Conservation (phyloP, 2,329 filamentous ascomycete species). For the Fusarium illudens region DNA sequence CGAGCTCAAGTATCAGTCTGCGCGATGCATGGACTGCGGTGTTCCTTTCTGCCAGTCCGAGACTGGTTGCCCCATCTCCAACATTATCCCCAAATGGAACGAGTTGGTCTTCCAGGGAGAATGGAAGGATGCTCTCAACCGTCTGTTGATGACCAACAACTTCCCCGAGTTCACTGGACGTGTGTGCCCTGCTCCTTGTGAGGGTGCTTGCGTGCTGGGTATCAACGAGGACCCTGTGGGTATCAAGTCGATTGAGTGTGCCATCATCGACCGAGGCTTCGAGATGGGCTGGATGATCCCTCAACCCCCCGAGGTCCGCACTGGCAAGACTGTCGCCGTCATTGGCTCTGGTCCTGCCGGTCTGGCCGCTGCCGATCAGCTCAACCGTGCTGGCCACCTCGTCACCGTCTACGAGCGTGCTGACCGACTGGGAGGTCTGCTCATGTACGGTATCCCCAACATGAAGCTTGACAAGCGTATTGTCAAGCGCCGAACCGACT, state of each 20-base stretch:
- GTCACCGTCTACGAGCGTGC: slow-evolving; percentile 94
- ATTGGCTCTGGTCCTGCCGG: slow-evolving; percentile 93
- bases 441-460: slow-evolving; percentile 99
- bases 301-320: slow-evolving; percentile 77
- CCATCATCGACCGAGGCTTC: slow-evolving; percentile 96
- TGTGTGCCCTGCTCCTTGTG: slow-evolving; percentile 95
- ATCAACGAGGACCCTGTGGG: slow-evolving; percentile 98
- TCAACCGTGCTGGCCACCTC: slow-evolving; percentile 88
- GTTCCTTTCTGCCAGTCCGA: slow-evolving; percentile 98
- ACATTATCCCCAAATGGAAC: slow-evolving; percentile 98
- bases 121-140: slow-evolving; percentile 91
- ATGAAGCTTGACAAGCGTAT: slow-evolving; percentile 99
- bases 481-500: slow-evolving; percentile 93
- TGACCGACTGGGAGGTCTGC: slow-evolving; percentile 86
- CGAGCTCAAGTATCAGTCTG: slow-evolving; percentile 95
- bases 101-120: slow-evolving; percentile 79
- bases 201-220: slow-evolving; percentile 93
- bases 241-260: slow-evolving; percentile 98
- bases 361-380: slow-evolving; percentile 88
- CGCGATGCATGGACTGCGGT: slow-evolving; percentile 98
- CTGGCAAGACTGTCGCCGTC: slow-evolving; percentile 86
- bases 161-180: slow-evolving; percentile 98
- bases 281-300: slow-evolving; percentile 99
- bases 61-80: slow-evolving; percentile 92
- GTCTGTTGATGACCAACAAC: slow-evolving; percentile 95